Evolutionary conservation across 768 basidiomycete genomes (phyloP), one percentile per base, ranked within the genome.

Genomic region (Infundibulicybe gibba): DNA sequence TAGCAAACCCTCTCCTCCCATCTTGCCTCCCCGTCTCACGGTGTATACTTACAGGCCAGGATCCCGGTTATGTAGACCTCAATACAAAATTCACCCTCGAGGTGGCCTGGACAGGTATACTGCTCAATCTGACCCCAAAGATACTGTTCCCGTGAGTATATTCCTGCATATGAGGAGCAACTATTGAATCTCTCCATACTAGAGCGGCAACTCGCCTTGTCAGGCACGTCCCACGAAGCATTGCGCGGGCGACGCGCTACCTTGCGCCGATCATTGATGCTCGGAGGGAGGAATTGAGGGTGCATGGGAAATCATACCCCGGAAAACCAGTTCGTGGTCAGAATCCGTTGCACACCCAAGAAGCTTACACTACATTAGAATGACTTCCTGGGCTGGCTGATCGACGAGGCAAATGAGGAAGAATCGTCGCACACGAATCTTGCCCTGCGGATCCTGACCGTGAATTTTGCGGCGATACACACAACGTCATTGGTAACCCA

Each of bases 401-500:
- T 61, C 41, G 61, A 68, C 14, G 54, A 59, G 1, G 63, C 59
- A 0, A 43, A 53, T 32, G 50, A 44, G 2, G 54, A 62, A 19
- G 56, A 67, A 16, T 38, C 35, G 17, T 19, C n/a, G 17, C 51
- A 51, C 4, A 61, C 58, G 1, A 50, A 55, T 2, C 47, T 71
- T 0, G 51, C 56, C 2, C 46, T 58, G 11, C 57, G 64, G 10
- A 53, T 75, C 14, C 55, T 76, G n/a, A 34, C 61, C 1, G 45
- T 72, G 38, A 76, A 74, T 54, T 66, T 74, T 37, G 69, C 66
- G 0, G 61, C 70, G 3, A 68, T 63, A 20, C 75, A 77, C 47
- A 76, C 74, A 0, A 60, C 69, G 2, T 63, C 73, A 2, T 57
- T 62, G 48, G n/a, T 15, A n/a, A 20, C 31, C 3, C 14, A 10